Percentiles rank a stretch among this genome's conserved stretches.
These are phyloP conservation scores for Solanum etuberosum DNA, from an alignment of 257 asterid species.

Conservation along the genomic window DNA sequence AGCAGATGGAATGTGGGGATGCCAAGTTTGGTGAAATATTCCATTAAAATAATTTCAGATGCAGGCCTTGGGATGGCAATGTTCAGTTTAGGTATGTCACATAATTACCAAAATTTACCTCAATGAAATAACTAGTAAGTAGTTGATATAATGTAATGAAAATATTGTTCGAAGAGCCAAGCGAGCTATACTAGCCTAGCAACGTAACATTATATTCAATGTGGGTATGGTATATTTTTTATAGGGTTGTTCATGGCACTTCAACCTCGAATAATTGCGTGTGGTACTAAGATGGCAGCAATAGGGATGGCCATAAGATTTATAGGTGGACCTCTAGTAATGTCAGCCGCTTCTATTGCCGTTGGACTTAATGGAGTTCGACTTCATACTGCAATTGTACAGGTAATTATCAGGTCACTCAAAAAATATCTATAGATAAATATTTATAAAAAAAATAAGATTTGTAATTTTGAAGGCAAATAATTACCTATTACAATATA, in stretches of 20 bases:
- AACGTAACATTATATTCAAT: neutral
- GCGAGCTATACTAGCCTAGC: neutral
- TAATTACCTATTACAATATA: neutral
- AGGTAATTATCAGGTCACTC: conserved; percentile 15
- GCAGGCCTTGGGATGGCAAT: conserved; percentile 84
- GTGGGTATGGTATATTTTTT: no score
- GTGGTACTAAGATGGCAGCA: conserved; percentile 50
- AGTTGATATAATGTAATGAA: neutral
- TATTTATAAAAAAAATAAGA: no score
- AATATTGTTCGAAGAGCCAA: no score
- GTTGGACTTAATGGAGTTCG: conserved; percentile 39
- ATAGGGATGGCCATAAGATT: conserved; percentile 52
- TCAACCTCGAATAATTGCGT: conserved; percentile 58
- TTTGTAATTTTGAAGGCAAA: neutral
- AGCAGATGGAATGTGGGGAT: conserved; percentile 69
- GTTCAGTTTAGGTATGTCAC: conserved; percentile 53
- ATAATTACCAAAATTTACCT: neutral
- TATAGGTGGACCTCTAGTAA: conserved; percentile 43
- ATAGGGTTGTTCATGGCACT: conserved; percentile 69
- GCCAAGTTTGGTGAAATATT: conserved; percentile 64
- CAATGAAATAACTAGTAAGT: neutral
- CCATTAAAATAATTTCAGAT: conserved; percentile 57
- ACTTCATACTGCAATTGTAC: conserved; percentile 58
- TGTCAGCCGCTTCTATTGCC: conserved; percentile 52
- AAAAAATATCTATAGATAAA: no score